Conservation (phyloP, 108 stramenopile species). For the Halocafeteria seosinensis region DNA sequence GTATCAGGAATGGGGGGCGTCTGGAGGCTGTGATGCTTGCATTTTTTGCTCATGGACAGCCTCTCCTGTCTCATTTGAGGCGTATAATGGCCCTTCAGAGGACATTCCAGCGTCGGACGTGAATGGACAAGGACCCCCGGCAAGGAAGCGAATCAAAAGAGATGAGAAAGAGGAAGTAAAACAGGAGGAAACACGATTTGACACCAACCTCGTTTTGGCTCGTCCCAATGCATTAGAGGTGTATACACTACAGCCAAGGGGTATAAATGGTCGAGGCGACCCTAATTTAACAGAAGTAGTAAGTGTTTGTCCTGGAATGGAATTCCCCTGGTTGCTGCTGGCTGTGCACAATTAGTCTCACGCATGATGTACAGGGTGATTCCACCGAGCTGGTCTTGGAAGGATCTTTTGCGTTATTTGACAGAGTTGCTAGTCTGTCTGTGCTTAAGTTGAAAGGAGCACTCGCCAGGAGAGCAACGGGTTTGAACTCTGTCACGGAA, state of each 20-base stretch:
- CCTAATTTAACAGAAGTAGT: too few species aligned
- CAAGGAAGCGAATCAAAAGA: too few species aligned
- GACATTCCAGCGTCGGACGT: not conserved
- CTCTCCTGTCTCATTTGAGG: not conserved
- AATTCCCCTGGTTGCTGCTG: not conserved
- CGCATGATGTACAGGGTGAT: not conserved
- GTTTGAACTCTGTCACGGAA: not conserved
- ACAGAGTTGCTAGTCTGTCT: not conserved
- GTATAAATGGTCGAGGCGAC: too few species aligned
- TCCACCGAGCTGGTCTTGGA: not conserved
- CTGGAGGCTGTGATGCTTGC: not conserved
- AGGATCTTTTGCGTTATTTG: not conserved
- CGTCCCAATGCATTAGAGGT: too few species aligned
- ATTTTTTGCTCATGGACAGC: not conserved
- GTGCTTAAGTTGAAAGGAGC: not conserved
- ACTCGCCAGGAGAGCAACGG: not conserved
- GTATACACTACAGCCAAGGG: too few species aligned
- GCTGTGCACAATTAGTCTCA: not conserved
- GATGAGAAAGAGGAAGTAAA: too few species aligned
- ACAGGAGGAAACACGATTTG: too few species aligned
- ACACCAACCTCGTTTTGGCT: too few species aligned
- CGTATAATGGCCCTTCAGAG: not conserved
- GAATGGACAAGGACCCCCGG: not conserved
- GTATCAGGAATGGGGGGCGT: not conserved
- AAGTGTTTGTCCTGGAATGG: too few species aligned